Percentiles rank a stretch among this genome's conserved stretches.
phyloP scores from a whole-genome alignment of 2,329 filamentous ascomycete genomes.

The Mycosphaerella sp. region DNA sequence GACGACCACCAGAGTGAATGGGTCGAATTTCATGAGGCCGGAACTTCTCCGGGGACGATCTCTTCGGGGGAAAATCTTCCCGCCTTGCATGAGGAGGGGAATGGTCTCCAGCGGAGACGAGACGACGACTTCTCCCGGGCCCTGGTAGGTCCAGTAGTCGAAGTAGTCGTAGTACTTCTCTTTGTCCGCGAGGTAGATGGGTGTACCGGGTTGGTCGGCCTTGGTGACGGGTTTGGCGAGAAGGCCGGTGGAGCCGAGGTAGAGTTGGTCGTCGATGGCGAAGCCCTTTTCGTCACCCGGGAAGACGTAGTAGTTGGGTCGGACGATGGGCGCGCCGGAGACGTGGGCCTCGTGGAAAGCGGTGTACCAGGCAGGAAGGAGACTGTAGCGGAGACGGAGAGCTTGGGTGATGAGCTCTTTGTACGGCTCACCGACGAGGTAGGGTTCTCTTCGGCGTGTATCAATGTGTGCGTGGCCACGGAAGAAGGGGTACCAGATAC shows the following conservation, averaged over 20 bases:
- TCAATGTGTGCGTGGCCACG: slow-evolving; percentile 96
- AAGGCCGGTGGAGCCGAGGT: slow-evolving; percentile 78
- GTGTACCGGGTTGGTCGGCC: slow-evolving; percentile 63
- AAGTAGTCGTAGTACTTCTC: slow-evolving; percentile 96
- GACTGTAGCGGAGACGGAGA: slow-evolving; percentile 76
- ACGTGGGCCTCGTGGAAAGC: slow-evolving; percentile 85
- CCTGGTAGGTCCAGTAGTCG: slow-evolving; percentile 69
- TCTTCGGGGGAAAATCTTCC: slow-evolving; percentile 83
- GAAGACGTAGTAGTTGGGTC: slow-evolving; percentile 89
- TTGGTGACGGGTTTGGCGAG: slow-evolving; percentile 86
- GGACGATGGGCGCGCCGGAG: slow-evolving; percentile 77
- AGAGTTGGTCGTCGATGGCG: slow-evolving; percentile 84
- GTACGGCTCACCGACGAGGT: slow-evolving; percentile 78
- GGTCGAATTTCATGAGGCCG: slow-evolving; percentile 86
- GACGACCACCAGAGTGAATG: slow-evolving; percentile 82
- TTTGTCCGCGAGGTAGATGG: slow-evolving; percentile 82
- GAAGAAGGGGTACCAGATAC: slow-evolving; percentile 98
- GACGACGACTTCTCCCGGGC: slow-evolving; percentile 66
- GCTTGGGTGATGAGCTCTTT: slow-evolving; percentile 80
- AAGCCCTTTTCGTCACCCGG: slow-evolving; percentile 83
- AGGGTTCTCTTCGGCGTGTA: slow-evolving; percentile 87
- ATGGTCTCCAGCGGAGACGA: slow-evolving; percentile 77
- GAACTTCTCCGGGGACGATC: slow-evolving; percentile 81
- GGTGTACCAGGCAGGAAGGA: slow-evolving; percentile 93
- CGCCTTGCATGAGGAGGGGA: slow-evolving; percentile 85